Evolutionary conservation across 306 rosid species (phyloP).

Genomic region (Malus asiatica): DNA sequence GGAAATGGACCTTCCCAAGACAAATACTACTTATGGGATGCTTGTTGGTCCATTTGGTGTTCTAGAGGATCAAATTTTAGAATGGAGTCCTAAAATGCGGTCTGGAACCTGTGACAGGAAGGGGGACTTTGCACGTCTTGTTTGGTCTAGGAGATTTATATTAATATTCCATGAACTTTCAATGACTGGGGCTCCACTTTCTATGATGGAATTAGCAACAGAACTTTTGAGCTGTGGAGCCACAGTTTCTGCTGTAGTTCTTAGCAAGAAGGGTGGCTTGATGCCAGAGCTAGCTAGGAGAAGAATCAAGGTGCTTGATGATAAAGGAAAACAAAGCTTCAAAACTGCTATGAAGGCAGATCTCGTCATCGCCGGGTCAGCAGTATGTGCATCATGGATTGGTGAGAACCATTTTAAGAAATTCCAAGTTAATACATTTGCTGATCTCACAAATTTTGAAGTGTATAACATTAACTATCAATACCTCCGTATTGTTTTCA

Average conservation of each 20-base stretch:
- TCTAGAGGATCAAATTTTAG: slow-evolving; percentile 58
- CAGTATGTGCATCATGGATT: slow-evolving; percentile 89
- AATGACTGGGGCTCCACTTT: slow-evolving; percentile 94
- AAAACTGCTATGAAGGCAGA: slow-evolving; percentile 66
- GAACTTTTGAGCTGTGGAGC: slow-evolving; percentile 87
- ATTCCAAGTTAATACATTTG: neutral
- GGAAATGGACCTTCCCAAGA: slow-evolving; percentile 52
- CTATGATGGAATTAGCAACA: slow-evolving; percentile 93
- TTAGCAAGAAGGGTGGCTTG: slow-evolving; percentile 88
- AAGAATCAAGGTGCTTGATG: slow-evolving; percentile 75
- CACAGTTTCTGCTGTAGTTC: slow-evolving; percentile 74
- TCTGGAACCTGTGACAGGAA: slow-evolving; percentile 62
- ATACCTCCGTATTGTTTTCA: neutral
- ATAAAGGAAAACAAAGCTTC: slow-evolving; percentile 63
- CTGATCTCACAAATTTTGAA: neutral
- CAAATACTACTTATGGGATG: slow-evolving; percentile 65
- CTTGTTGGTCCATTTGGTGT: slow-evolving; percentile 90
- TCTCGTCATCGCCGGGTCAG: slow-evolving; percentile 86
- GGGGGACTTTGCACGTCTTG: slow-evolving; percentile 61
- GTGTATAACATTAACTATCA: neutral
- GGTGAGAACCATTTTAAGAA: slow-evolving; percentile 45
- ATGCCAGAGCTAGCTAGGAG: slow-evolving; percentile 80
- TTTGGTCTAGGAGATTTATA: slow-evolving; percentile 70
- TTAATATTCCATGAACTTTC: slow-evolving; percentile 86
- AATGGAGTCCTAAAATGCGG: slow-evolving; percentile 60